These are phyloP conservation scores for Phytophthora fragariae DNA, from an alignment of 352 stramenopile species.

Conservation along the genomic window DNA sequence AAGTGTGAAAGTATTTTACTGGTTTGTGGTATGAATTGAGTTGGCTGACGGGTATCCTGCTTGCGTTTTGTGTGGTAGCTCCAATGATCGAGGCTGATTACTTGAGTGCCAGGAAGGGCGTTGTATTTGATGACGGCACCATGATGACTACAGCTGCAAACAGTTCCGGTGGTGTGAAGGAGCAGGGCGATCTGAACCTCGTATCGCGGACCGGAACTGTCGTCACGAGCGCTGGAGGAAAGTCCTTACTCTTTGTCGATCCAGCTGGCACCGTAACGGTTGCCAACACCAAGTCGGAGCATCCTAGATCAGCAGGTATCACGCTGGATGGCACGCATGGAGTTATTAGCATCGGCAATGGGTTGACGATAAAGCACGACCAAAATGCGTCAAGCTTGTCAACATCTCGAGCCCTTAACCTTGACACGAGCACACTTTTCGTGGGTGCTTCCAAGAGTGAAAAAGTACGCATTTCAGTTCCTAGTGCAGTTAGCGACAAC, in stretches of 20 bases:
- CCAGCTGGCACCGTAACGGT: conserved; percentile 60
- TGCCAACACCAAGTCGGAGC: conserved; percentile 53
- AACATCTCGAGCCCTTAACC: conserved; percentile 42
- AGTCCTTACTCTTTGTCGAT: conserved; percentile 65
- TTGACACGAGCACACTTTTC: conserved; percentile 58
- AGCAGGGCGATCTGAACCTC: conserved; percentile 79
- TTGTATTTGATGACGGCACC: conserved; percentile 80
- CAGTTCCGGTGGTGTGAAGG: conserved; percentile 77
- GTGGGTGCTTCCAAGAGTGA: conserved; percentile 23
- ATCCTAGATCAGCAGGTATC: conserved; percentile 56
- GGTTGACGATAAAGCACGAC: conserved; percentile 53
- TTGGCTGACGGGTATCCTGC: neutral
- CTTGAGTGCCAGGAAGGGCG: conserved; percentile 61
- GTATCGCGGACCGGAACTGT: conserved; percentile 75
- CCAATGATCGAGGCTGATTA: conserved; percentile 73
- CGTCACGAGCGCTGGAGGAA: conserved; percentile 66
- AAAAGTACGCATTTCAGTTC: conserved; percentile 41
- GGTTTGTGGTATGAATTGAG: neutral
- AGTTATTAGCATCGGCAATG: conserved; percentile 47
- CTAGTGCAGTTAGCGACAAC: conserved; percentile 6
- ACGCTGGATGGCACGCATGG: conserved; percentile 51
- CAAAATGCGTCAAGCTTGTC: conserved; percentile 57
- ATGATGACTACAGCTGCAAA: conserved; percentile 86
- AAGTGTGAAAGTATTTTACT: neutral
- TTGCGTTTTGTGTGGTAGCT: conserved; percentile 34